Conservation (phyloP, 1,139 yeast genomes). For the Candida pseudocylindracea region DNA sequence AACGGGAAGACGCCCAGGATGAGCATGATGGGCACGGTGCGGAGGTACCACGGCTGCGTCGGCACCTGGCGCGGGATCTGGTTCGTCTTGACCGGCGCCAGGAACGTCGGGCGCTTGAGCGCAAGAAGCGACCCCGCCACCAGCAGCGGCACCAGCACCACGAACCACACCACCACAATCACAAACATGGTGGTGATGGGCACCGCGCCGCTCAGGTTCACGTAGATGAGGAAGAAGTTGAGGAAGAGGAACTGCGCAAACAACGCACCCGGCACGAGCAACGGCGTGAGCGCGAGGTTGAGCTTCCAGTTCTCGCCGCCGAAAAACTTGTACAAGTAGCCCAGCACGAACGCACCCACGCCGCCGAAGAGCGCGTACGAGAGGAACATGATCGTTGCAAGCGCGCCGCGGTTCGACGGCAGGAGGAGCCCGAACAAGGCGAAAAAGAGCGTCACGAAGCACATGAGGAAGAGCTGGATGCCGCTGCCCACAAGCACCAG, state of each 20-base stretch:
- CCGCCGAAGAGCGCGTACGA: constrained; percentile 62
- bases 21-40: constrained; percentile 40
- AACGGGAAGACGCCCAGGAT: constrained; percentile 88
- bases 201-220: constrained; percentile 80
- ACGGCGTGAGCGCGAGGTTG: constrained; percentile 65
- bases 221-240: constrained; percentile 66
- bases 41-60: constrained; percentile 67
- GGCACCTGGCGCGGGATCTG: constrained; percentile 97
- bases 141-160: constrained; percentile 69
- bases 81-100: constrained; percentile 66
- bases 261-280: constrained; percentile 61
- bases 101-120: constrained; percentile 33
- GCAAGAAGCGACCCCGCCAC: constrained; percentile 63
- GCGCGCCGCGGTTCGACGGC: constrained; percentile 87
- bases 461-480: constrained; percentile 61
- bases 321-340: constrained; percentile 67
- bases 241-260: constrained; percentile 42
- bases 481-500: constrained; percentile 84
- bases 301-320: constrained; percentile 86
- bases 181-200: constrained; percentile 83
- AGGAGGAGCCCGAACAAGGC: constrained; percentile 81
- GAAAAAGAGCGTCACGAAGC: constrained; percentile 48
- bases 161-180: constrained; percentile 64
- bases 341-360: constrained; percentile 72
- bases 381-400: constrained; percentile 75